Percentiles rank a stretch among this genome's conserved stretches.
phyloP scores from a whole-genome alignment of 1,284 basidiomycete genomes.

The Irpex lacteus region DNA sequence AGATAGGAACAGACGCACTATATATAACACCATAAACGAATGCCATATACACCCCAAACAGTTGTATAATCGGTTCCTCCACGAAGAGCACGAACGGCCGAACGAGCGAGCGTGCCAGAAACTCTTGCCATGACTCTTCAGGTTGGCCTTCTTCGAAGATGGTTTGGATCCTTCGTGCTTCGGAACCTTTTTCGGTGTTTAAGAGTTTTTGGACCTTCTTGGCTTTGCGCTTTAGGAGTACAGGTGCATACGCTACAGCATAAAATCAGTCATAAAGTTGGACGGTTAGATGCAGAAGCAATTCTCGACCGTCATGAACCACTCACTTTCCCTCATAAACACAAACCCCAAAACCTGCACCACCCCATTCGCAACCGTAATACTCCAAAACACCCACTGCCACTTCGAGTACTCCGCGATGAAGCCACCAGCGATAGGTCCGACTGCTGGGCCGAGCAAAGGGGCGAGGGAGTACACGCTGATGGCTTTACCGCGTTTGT shows the following conservation, averaged over 20 bases:
- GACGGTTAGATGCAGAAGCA: background rate
- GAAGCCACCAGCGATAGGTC: constrained; percentile 64
- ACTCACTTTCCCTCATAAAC: constrained; percentile 61
- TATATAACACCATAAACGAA: constrained; percentile 54
- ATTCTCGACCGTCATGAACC: background rate
- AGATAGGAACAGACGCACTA: constrained; percentile 32
- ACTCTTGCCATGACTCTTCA: constrained; percentile 36
- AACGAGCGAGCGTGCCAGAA: constrained; percentile 39
- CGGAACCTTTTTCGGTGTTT: constrained; percentile 40
- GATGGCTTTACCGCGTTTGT: constrained; percentile 66
- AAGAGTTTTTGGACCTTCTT: constrained; percentile 44
- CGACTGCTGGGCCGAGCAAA: constrained; percentile 61
- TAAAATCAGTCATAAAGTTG: background rate
- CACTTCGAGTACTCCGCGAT: constrained; percentile 58
- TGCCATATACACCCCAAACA: constrained; percentile 44
- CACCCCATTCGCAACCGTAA: constrained; percentile 48
- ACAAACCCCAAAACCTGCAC: constrained; percentile 56
- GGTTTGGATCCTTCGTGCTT: constrained; percentile 36
- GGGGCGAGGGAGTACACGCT: constrained; percentile 69
- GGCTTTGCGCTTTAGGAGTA: constrained; percentile 61
- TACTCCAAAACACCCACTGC: constrained; percentile 72
- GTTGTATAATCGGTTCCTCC: constrained; percentile 47
- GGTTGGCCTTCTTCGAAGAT: constrained; percentile 25
- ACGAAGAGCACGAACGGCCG: constrained; percentile 48
- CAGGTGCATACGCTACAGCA: constrained; percentile 54